These are phyloP conservation scores for Septoria linicola DNA, from an alignment of 2,329 filamentous ascomycete species.

Conservation along the genomic window DNA sequence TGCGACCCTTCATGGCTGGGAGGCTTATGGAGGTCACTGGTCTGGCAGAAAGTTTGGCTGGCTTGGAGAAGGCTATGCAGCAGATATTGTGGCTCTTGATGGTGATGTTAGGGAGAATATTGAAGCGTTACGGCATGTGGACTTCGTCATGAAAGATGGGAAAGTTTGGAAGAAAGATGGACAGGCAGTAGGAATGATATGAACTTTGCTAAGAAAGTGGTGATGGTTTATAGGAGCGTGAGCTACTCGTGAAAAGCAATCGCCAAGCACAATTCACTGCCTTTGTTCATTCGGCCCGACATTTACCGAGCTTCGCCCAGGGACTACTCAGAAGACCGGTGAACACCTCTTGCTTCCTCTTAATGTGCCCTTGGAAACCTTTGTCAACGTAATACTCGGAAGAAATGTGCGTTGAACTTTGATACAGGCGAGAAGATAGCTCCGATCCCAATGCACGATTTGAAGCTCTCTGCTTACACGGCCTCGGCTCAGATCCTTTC, in stretches of 20 bases:
- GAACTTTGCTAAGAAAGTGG: background rate
- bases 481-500: background rate
- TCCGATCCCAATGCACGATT: background rate
- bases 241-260: too few relatives aligned
- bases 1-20: conserved; percentile 55
- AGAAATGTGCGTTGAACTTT: too few relatives aligned
- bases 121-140: conserved; percentile 48
- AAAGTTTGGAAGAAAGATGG: conserved; percentile 48
- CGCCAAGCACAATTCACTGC: too few relatives aligned
- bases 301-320: too few relatives aligned
- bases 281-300: too few relatives aligned
- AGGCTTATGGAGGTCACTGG: conserved; percentile 54
- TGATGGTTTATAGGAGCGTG: too few relatives aligned
- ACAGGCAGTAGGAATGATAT: conserved; percentile 28
- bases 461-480: background rate
- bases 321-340: too few relatives aligned
- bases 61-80: conserved; percentile 50
- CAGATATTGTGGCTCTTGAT: conserved; percentile 54
- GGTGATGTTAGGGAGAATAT: conserved; percentile 46
- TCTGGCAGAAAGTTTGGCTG: conserved; percentile 55
- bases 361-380: too few relatives aligned
- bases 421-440: background rate
- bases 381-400: too few relatives aligned
- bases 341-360: too few relatives aligned
- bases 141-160: conserved; percentile 60